Percentiles rank a stretch among this genome's conserved stretches.
phyloP scores from a whole-genome alignment of 2,329 filamentous ascomycete species.

The Chrysoporthe puriensis region DNA sequence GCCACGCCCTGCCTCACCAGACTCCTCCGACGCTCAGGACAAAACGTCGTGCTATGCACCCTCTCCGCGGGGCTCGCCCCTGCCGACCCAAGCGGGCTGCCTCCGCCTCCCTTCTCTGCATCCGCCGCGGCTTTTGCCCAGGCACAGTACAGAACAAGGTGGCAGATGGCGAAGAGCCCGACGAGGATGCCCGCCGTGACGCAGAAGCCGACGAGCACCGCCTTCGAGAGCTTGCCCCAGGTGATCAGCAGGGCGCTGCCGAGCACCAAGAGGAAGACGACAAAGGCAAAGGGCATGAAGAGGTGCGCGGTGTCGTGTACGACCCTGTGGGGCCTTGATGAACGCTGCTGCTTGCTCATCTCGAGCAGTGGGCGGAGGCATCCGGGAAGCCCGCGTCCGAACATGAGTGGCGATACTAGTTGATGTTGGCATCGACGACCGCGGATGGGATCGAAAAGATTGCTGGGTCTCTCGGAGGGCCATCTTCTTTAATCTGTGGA shows the following conservation, averaged over 20 bases:
- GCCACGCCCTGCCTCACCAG: constrained; percentile 2
- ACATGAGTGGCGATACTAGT: constrained; percentile 5
- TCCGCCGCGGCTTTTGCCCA: background rate
- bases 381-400: background rate
- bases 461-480: background rate
- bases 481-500: background rate
- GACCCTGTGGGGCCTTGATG: constrained; percentile 11
- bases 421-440: background rate
- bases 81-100: background rate
- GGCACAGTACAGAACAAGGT: constrained; percentile 20
- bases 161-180: constrained; percentile 13
- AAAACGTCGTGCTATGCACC: background rate
- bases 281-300: constrained; percentile 22
- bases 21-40: background rate
- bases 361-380: background rate
- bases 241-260: constrained; percentile 17
- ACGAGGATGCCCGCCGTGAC: constrained; percentile 18
- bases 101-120: background rate
- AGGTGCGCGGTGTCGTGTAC: constrained; percentile 17
- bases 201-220: constrained; percentile 18
- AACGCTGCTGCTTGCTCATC: constrained; percentile 2
- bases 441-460: background rate
- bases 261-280: constrained; percentile 9
- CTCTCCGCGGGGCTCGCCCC: background rate
- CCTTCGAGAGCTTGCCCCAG: constrained; percentile 14